These are phyloP conservation scores for Lichenothelia convexa DNA, from an alignment of 495 filamentous ascomycete genomes.

Conservation along the genomic window DNA sequence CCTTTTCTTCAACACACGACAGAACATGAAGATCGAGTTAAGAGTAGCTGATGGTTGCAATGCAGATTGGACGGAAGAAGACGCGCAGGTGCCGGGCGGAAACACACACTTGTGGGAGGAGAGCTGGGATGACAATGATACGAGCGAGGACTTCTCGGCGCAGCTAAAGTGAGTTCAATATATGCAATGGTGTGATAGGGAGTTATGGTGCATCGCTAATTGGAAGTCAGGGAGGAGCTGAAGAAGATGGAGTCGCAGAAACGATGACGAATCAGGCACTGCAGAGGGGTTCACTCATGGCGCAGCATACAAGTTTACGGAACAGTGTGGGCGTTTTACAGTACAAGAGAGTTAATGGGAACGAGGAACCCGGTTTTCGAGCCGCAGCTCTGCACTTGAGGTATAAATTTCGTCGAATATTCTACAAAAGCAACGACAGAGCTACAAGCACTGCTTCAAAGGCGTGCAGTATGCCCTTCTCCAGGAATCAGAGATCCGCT, in stretches of 20 bases:
- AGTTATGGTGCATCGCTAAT: neutral
- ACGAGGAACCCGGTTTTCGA: no score
- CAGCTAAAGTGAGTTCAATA: constrained; percentile 80
- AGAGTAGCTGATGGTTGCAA: neutral
- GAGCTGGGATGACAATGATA: constrained; percentile 99
- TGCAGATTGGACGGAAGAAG: constrained; percentile 72
- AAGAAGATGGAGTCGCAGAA: constrained; percentile 88
- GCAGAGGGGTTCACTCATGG: no score
- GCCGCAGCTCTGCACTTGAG: no score
- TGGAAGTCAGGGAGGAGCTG: constrained; percentile 58
- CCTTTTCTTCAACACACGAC: neutral
- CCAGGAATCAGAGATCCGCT: no score
- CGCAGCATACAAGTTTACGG: no score
- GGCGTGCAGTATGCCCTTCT: no score
- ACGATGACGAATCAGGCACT: no score
- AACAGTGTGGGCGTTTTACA: no score
- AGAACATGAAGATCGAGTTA: neutral
- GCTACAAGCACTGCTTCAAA: no score
- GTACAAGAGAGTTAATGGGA: no score
- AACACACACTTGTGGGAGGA: constrained; percentile 93
- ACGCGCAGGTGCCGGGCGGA: constrained; percentile 53
- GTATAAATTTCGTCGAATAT: no score
- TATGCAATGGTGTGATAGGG: constrained; percentile 3
- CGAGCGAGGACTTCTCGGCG: constrained; percentile 84
- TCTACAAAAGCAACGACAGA: no score